phyloP scores from a whole-genome alignment of 208 protist species.

The Trypanosoma avium region DNA sequence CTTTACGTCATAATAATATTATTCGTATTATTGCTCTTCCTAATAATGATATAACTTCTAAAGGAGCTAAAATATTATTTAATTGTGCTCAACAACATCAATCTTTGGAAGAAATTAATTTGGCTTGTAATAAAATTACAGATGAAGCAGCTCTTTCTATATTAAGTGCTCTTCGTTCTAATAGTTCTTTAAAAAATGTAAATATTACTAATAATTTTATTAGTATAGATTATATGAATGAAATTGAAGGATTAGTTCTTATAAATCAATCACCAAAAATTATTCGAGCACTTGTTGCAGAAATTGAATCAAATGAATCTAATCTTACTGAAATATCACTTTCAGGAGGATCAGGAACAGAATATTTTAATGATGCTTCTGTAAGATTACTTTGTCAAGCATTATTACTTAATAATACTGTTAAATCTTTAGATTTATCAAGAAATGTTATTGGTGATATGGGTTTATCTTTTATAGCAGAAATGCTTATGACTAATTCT shows the following conservation, averaged over 20 bases:
- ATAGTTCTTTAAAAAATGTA: constrained; percentile 58
- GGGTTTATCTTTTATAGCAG: constrained; percentile 59
- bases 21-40: constrained; percentile 74
- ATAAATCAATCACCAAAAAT: constrained; percentile 74
- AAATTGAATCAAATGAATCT: constrained; percentile 55
- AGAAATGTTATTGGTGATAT: constrained; percentile 84
- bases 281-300: constrained; percentile 53
- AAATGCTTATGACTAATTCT: constrained; percentile 64
- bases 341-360: constrained; percentile 36
- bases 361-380: constrained; percentile 62
- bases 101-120: constrained; percentile 72
- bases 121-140: constrained; percentile 82
- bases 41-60: constrained; percentile 82
- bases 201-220: constrained; percentile 80
- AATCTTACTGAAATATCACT: constrained; percentile 60
- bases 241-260: constrained; percentile 63
- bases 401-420: constrained; percentile 50
- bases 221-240: constrained; percentile 40
- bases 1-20: constrained; percentile 62
- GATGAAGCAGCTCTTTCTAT: constrained; percentile 57
- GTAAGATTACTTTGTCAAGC: constrained; percentile 72
- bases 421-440: constrained; percentile 69
- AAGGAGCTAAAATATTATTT: constrained; percentile 63
- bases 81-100: constrained; percentile 40
- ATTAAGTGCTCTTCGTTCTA: constrained; percentile 53